These are phyloP conservation scores for Cucurbita argyrosperma DNA, from an alignment of 306 rosid species.

Conservation along the genomic window DNA sequence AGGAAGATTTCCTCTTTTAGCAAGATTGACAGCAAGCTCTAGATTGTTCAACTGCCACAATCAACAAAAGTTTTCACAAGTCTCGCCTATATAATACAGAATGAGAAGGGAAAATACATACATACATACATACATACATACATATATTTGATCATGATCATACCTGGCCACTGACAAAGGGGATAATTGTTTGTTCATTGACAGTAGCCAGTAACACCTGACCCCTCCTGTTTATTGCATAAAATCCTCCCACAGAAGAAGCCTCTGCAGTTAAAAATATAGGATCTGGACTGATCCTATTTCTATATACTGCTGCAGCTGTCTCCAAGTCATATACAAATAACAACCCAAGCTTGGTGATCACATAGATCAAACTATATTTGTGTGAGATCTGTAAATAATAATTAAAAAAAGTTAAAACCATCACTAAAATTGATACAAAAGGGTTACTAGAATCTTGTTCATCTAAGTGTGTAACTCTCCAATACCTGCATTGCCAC, in stretches of 20 bases:
- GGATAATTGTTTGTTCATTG: constrained; percentile 86
- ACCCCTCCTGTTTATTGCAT: constrained; percentile 89
- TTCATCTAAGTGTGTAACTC: constrained; percentile 9
- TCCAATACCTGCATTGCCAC: constrained; percentile 89
- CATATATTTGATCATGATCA: constrained; percentile 1
- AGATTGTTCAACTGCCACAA: constrained; percentile 68
- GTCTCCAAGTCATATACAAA: constrained; percentile 98
- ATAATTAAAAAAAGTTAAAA: neutral
- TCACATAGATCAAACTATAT: constrained; percentile 85
- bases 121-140: too few relatives aligned
- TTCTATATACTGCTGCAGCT: constrained; percentile 92
- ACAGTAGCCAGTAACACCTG: constrained; percentile 96
- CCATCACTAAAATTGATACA: neutral
- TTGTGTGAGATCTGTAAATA: constrained; percentile 83
- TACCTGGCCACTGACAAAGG: constrained; percentile 94
- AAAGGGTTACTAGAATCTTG: neutral
- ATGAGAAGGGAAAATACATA: neutral
- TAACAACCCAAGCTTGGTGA: constrained; percentile 96
- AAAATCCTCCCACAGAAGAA: constrained; percentile 81
- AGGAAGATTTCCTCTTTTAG: constrained; percentile 98
- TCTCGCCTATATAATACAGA: neutral
- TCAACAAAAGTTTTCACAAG: neutral
- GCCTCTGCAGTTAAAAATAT: constrained; percentile 97
- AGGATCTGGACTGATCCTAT: constrained; percentile 98
- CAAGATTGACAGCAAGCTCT: constrained; percentile 98